Base-by-base conservation (phyloP, 2,329 filamentous ascomycete genomes). In the Fonsecaea pedrosoi region DNA sequence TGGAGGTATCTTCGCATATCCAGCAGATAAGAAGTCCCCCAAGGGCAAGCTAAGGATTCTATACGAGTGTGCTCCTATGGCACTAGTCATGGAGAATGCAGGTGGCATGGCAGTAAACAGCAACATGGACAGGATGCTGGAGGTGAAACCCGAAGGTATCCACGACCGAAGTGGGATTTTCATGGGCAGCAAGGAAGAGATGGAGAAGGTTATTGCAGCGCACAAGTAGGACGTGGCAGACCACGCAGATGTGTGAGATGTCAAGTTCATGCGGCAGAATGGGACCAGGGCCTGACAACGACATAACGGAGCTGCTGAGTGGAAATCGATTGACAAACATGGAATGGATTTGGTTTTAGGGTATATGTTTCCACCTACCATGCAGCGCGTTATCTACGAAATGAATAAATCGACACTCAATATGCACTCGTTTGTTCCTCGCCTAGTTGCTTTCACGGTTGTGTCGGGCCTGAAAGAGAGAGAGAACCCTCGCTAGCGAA, bases 21-120 rank as follows among this genome's bases (percentile, higher is more conserved):
- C 95, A 0, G 92, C 94, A 13, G 95, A 99, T 78, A 96, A 94
- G 85, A 98, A 99, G 89, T 96, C 91, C 77, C 92, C 94, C 71
- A 99, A 98, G 88, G 95, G 95, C 73, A 99, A 99, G 85, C 86
- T 99, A 73, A 87, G 95, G 72, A 99, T 99, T 73, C 79, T 99
- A 74, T 99, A 99, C 82, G 95, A 99, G 84, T 99, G 95, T 78
- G 95, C 95, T 13, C 95, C 95, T 45, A 99, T 99, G 95, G 95
- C 95, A 30, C 91, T 98, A 90, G 87, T 99, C 6, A 98, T 99
- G 79, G 95, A 99, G 82, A 97, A 99, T 81, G 95, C 95, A 74
- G 95, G 95, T 74, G 95, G 95, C 68, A 89, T 96, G 80, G 95
- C 95, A 18, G 83, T 99, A 63, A 90, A 98, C 81, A 94, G 91